Base-by-base conservation (phyloP, 164 flowering plant species). In the Nymphaea colorata region DNA sequence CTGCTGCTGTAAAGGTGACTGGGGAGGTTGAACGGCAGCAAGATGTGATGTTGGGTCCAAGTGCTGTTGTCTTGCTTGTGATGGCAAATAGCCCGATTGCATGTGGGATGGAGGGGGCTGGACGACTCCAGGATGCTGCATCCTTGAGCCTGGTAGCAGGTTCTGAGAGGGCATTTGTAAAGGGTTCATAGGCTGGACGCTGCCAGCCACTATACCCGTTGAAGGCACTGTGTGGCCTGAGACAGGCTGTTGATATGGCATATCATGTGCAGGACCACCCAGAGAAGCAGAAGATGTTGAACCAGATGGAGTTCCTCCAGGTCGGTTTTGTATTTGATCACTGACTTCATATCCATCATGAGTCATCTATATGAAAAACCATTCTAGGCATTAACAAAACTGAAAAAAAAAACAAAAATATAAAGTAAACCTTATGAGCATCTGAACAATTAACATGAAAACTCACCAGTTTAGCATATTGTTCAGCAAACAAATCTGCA, bases 401-500 rank as follows among this genome's bases (percentile, higher is more conserved):
- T 61, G 10, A n/a, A 7, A 61, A 61, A 61, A n/a, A 11, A 61
- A 47, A 47, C 64, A 10, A 2, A 3, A 61, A n/a, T 61, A 61
- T n/a, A n/a, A 11, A 8, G 64, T 6, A 61, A 61, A 64, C 36
- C 36, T 25, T 25, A 25, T 25, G 36, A 25, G 36, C 36, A 25
- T 25, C 36, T 25, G 36, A 25, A 25, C 36, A 25, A 25, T 25
- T 25, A 25, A 25, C 36, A 25, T 25, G 71, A 43, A 42, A 66
- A 74, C 89, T 43, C 84, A 95, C 98, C 90, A 87, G 82, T 44
- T 83, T 71, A 73, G 72, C 43, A 43, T 81, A 84, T 74, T 92
- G 93, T 10, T 78, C 77, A 36, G 91, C 96, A 69, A 95, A 86
- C 77, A 87, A 78, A 74, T 95, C 99, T 10, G 98, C 93, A 61